phyloP scores from a whole-genome alignment of 371 early-diverging fungal species.

The Modicella reniformis region DNA sequence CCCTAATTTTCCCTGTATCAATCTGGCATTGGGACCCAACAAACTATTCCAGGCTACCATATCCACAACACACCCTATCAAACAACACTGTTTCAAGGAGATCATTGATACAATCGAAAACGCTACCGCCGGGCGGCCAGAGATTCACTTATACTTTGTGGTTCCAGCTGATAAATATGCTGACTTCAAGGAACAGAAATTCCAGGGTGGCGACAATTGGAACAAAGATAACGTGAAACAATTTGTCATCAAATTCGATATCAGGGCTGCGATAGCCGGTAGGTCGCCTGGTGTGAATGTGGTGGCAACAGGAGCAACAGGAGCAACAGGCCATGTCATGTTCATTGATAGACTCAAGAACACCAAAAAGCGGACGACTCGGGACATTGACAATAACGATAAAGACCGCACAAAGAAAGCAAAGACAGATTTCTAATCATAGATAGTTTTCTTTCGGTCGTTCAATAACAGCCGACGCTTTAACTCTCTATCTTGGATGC shows the following conservation, averaged over 20 bases:
- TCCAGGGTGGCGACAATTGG: too few relatives aligned
- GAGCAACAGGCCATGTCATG: conserved; percentile 9
- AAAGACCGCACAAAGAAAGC: too few relatives aligned
- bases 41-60: neutral
- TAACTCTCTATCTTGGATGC: too few relatives aligned
- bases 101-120: neutral
- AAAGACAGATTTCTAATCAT: too few relatives aligned
- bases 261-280: too few relatives aligned
- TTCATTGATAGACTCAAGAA: conserved; percentile 20
- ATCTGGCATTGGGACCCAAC: conserved; percentile 1
- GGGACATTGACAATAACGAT: too few relatives aligned
- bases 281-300: too few relatives aligned
- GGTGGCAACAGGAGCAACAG: neutral
- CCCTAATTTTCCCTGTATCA: conserved; percentile 2
- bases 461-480: too few relatives aligned
- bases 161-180: neutral
- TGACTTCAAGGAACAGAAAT: neutral
- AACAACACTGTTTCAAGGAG: neutral
- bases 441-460: too few relatives aligned
- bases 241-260: too few relatives aligned
- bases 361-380: neutral
- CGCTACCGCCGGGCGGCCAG: too few relatives aligned
- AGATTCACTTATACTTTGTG: conserved; percentile 6
- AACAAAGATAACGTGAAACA: too few relatives aligned
- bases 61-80: neutral